These are phyloP conservation scores for Cadophora malorum DNA, from an alignment of 2,329 filamentous ascomycete species.

Conservation along the genomic window DNA sequence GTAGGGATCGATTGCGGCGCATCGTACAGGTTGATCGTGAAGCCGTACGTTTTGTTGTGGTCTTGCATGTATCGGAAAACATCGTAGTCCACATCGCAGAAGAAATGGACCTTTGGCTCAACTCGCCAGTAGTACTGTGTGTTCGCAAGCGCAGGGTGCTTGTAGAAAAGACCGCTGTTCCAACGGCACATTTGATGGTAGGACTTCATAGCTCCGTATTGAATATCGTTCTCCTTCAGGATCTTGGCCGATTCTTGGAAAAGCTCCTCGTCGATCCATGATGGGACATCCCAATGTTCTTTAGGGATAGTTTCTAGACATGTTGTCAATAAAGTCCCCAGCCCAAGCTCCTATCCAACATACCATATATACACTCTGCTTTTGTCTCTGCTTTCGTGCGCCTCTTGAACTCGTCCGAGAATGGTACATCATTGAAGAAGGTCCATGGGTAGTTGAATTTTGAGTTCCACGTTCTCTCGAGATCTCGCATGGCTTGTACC, in stretches of 20 bases:
- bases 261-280: conserved; percentile 89
- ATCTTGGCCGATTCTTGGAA: conserved; percentile 85
- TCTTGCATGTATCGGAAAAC: conserved; percentile 98
- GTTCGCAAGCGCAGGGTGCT: conserved; percentile 84
- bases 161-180: conserved; percentile 98
- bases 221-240: conserved; percentile 82
- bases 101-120: conserved; percentile 98
- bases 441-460: conserved; percentile 99
- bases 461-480: conserved; percentile 94
- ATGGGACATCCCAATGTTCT: conserved; percentile 91
- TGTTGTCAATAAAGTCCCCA: conserved; percentile 30
- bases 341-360: conserved; percentile 29
- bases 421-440: conserved; percentile 97
- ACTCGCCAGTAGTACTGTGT: conserved; percentile 97
- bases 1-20: conserved; percentile 83
- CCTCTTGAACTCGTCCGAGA: conserved; percentile 90
- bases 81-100: conserved; percentile 98
- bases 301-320: conserved; percentile 83
- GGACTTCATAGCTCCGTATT: conserved; percentile 86
- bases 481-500: conserved; percentile 85
- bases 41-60: conserved; percentile 98
- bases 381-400: conserved; percentile 83
- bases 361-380: conserved; percentile 86
- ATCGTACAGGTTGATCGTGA: conserved; percentile 97
- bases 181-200: conserved; percentile 99